phyloP scores from a whole-genome alignment of 768 basidiomycete species.

The Strobilomyces dryophilus region DNA sequence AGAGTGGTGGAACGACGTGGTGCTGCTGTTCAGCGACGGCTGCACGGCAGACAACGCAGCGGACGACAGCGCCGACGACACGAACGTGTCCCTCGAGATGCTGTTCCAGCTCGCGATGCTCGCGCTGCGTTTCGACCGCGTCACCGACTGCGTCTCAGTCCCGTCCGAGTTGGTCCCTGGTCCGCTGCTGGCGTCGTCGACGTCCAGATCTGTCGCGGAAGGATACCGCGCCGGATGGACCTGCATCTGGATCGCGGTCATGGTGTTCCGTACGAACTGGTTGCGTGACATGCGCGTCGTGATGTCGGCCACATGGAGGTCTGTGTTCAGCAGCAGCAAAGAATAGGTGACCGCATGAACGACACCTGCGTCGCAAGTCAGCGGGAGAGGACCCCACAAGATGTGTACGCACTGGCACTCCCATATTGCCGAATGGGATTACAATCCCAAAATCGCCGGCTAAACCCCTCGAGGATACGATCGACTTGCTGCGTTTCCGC shows the following conservation, averaged over 20 bases:
- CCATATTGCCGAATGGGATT: slow-evolving; percentile 81
- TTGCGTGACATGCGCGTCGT: slow-evolving; percentile 82
- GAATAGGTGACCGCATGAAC: slow-evolving; percentile 96
- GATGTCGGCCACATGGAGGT: slow-evolving; percentile 93
- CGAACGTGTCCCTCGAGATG: slow-evolving; percentile 56
- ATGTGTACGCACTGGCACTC: slow-evolving; percentile 62
- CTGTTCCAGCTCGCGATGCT: slow-evolving; percentile 86
- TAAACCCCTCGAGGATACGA: slow-evolving; percentile 90
- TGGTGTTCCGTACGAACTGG: slow-evolving; percentile 92
- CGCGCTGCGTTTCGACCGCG: slow-evolving; percentile 71
- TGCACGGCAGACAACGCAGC: slow-evolving; percentile 31
- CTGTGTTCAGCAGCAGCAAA: slow-evolving; percentile 90
- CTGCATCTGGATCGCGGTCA: slow-evolving; percentile 80
- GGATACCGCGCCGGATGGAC: slow-evolving; percentile 51
- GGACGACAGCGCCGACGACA: slow-evolving; percentile 35
- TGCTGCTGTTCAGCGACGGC: slow-evolving; percentile 53
- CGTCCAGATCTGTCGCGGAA: slow-evolving; percentile 59
- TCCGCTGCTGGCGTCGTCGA: slow-evolving; percentile 63
- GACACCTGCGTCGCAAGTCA: slow-evolving; percentile 50
- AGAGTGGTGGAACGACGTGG: slow-evolving; percentile 58
- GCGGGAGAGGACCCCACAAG: not conserved
- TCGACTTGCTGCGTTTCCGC: slow-evolving; percentile 98
- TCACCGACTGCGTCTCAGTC: slow-evolving; percentile 41
- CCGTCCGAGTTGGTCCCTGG: slow-evolving; percentile 55
- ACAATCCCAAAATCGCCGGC: slow-evolving; percentile 86